A percentile compares a stretch with the other conserved stretches of the same genome.
phyloP scores from a whole-genome alignment of 768 basidiomycete species.

The Boletus rubroflammeus region DNA sequence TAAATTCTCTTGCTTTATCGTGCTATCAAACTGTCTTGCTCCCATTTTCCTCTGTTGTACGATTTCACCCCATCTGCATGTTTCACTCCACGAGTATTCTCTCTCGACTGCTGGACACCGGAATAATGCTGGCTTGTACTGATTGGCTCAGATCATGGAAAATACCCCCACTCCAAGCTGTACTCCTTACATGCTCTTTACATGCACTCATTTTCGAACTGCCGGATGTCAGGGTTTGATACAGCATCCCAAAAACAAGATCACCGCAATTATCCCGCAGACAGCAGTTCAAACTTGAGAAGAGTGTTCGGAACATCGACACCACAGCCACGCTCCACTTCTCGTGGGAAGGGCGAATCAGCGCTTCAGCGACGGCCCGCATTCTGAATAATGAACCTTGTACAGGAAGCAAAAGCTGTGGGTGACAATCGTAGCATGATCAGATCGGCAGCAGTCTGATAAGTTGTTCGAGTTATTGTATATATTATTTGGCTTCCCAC shows the following conservation, averaged over 20 bases:
- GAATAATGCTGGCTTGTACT: slow-evolving; percentile 16
- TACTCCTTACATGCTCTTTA: slow-evolving; percentile 10
- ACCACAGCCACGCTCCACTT: slow-evolving; percentile 19
- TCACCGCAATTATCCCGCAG: not conserved
- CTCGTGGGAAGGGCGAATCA: slow-evolving; percentile 14
- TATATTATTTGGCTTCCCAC: slow-evolving; percentile 1
- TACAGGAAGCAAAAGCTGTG: slow-evolving; percentile 16
- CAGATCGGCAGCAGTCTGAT: slow-evolving; percentile 8
- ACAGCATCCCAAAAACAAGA: slow-evolving; percentile 2
- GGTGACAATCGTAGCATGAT: slow-evolving; percentile 6
- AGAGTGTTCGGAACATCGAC: not conserved
- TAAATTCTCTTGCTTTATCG: slow-evolving; percentile 1
- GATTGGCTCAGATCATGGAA: slow-evolving; percentile 15
- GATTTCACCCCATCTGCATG: slow-evolving; percentile 8
- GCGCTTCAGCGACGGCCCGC: not conserved
- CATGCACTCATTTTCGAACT: not conserved
- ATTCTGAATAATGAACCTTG: not conserved
- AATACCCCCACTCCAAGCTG: slow-evolving; percentile 22
- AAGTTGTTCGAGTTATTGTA: not conserved
- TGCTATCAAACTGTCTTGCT: slow-evolving; percentile 1
- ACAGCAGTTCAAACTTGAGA: slow-evolving; percentile 2
- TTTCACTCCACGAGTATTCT: slow-evolving; percentile 5
- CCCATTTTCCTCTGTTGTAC: slow-evolving; percentile 10
- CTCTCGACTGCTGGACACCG: slow-evolving; percentile 20
- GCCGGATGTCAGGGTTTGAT: not conserved